Evolutionary conservation across 805 yeast genomes (phyloP).

Genomic region (Jamesozyma piceae): DNA sequence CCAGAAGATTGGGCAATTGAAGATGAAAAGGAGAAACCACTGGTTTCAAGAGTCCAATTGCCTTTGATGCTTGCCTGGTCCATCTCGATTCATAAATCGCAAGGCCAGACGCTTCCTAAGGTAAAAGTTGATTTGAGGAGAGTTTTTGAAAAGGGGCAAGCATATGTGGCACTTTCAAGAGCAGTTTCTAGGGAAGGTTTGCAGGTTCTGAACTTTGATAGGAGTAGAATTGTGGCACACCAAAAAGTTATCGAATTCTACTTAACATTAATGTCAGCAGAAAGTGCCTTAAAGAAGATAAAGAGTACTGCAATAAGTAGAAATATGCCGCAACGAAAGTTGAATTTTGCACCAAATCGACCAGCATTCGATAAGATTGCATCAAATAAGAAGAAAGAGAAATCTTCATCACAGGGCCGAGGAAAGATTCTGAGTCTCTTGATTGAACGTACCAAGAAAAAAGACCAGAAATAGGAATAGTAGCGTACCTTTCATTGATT

Average conservation of each 20-base stretch:
- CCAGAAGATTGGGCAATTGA: conserved; percentile 78
- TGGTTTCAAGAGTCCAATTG: conserved; percentile 68
- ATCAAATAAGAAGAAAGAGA: background rate
- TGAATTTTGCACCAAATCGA: conserved; percentile 3
- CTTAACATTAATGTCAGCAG: conserved; percentile 32
- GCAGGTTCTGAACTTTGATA: conserved; percentile 68
- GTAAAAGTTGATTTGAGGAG: conserved; percentile 68
- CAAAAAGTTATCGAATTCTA: conserved; percentile 66
- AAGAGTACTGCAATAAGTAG: background rate
- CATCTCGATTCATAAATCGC: conserved; percentile 88
- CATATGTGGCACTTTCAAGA: conserved; percentile 89
- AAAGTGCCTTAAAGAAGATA: conserved; percentile 18
- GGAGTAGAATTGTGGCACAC: conserved; percentile 57
- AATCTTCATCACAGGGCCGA: background rate
- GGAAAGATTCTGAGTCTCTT: background rate
- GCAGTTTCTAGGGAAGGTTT: conserved; percentile 78
- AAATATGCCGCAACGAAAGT: background rate
- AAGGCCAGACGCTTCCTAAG: conserved; percentile 77
- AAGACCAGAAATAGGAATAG: background rate
- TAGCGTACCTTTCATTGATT: background rate
- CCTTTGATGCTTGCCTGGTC: conserved; percentile 97
- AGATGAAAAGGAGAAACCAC: conserved; percentile 56
- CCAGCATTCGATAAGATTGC: background rate
- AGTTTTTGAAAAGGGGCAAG: conserved; percentile 88
- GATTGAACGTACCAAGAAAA: background rate